Base-by-base conservation (phyloP, 2,329 filamentous ascomycete species). In the Biscogniauxia mediterranea region DNA sequence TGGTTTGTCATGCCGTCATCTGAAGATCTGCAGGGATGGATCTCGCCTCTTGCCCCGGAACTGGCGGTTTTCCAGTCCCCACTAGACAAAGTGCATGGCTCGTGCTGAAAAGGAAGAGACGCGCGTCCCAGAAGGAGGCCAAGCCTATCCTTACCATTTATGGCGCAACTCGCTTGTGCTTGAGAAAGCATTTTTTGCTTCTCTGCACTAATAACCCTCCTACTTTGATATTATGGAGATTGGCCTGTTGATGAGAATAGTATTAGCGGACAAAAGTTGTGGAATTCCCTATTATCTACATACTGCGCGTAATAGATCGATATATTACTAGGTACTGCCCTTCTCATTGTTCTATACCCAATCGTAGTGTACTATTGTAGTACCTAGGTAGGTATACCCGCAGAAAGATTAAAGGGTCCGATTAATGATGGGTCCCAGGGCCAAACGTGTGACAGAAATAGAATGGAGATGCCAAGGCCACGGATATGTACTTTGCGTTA, bases 81-180 rank as follows among this genome's bases (percentile, higher is more conserved):
- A 67, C 65, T 62, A 61, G 58, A 60, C 55, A 65, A n/a, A 52
- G 46, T 42, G 61, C 60, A 62, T 55, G 61, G 61, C 56, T 60
- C 51, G 59, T 59, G 61, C 58, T 54, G 52, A 56, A 60, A 25
- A 65, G 46, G 56, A 56, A 61, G 60, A 66, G 66, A 68, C 66
- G 66, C 66, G 66, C 66, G 66, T 68, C 66, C 65, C 59, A 52
- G 60, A 63, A 59, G 59, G 61, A 59, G 55, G 50, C 62, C 61
- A 59, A 46, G 62, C 59, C 61, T 54, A 64, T 55, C 61, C 56
- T 60, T 49, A 59, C 55, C 38, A 61, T 63, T 58, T 52, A 52
- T 59, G 58, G 55, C 42, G 17, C 51, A 51, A 57, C 21, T 59
- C 32, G 13, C 54, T 56, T 2, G 21, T 50, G 28, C 11, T 9